Evolutionary conservation across 768 basidiomycete genomes (phyloP), one percentile per base, ranked within the genome.

Genomic region (Tylopilus intermedius): DNA sequence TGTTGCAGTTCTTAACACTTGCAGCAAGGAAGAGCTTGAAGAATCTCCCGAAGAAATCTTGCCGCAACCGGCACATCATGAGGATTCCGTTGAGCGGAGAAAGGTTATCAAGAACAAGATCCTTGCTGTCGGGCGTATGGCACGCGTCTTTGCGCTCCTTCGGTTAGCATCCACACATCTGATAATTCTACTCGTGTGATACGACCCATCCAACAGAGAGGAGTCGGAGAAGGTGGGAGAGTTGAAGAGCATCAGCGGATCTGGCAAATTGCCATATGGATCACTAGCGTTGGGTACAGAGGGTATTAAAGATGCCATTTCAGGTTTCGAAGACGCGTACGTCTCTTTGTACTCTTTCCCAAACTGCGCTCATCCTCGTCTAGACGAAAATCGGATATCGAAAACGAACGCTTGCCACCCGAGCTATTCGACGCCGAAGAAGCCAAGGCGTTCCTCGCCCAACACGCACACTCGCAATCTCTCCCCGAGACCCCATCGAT

Each of bases 91-190:
- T 5, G 92, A 95, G 67, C 85, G 93, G 51, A 79, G 92, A 63
- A 88, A 90, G 67, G 77, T 90, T 56, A 96, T 99, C 79, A 96
- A 94, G 76, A 95, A 90, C 77, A 99, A 98, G 79, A 98, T 99
- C 58, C 81, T 97, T 73, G 94, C 94, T 47, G 93, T 99, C 37
- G 96, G 95, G 32, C 79, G 94, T 57, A 94, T 99, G 90, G 86
- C 94, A 11, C 79, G 94, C 42, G 93, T 99, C 27, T 98, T 99
- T 72, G 89, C 94, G 4, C 78, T 99, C 32, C 83, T 99, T 53
- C 88, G 94, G 92, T 95, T 52, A 54, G 86, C 74, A n/a, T 24
- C n/a, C 8, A 42, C 24, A 8, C 40, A 3, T 30, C 30, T 8
- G 9, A 30, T 18, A 8, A 7, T 14, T 11, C 18, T 26, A 7